Conservation (phyloP, 2,329 filamentous ascomycete species). For the Parascedosporium putredinis region DNA sequence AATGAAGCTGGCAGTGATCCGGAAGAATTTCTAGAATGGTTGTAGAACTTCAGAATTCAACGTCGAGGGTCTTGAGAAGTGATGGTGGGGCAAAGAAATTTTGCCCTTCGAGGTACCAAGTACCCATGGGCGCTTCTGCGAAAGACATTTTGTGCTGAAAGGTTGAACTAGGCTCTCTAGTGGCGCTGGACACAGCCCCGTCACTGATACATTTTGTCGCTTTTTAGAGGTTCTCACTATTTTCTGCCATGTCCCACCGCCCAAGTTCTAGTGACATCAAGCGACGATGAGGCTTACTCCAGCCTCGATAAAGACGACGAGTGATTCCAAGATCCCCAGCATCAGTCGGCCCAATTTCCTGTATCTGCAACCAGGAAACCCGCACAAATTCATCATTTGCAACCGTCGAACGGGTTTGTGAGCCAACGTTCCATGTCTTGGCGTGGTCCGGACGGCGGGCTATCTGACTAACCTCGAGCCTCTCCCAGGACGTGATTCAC, state of each 20-base stretch:
- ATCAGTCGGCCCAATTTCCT: not conserved
- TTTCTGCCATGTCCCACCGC: constrained; percentile 7
- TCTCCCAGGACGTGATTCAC: not conserved
- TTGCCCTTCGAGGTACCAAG: not conserved
- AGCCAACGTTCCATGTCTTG: no score
- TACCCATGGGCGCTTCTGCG: not conserved
- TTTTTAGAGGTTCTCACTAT: no score
- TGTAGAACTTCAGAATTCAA: not conserved
- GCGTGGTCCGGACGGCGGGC: no score
- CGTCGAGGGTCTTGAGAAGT: not conserved
- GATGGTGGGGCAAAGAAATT: not conserved
- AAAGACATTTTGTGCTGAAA: not conserved
- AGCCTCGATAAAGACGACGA: no score
- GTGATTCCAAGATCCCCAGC: not conserved
- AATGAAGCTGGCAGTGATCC: no score
- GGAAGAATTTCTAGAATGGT: no score
- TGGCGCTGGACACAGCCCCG: no score
- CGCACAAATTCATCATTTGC: not conserved
- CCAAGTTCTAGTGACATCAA: constrained; percentile 7
- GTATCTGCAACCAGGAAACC: not conserved
- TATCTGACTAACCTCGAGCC: no score
- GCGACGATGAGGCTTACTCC: not conserved
- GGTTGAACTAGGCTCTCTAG: no score
- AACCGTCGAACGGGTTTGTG: no score
- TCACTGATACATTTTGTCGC: no score